Evolutionary conservation across 2,329 filamentous ascomycete genomes (phyloP).

Genomic region (Arthrinium phaeospermum): DNA sequence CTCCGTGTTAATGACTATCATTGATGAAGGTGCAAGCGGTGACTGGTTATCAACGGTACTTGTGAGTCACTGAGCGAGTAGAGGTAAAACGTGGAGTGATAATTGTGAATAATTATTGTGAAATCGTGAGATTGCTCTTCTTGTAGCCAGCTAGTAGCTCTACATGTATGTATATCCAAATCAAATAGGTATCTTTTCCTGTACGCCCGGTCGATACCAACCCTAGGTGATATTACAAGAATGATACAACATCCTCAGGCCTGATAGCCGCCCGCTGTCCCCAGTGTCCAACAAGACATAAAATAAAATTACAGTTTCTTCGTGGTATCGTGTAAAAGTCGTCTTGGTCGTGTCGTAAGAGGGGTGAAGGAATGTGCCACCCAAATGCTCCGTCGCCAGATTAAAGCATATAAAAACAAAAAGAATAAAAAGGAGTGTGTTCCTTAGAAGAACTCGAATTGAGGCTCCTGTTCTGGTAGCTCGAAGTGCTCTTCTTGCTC

Average conservation of each 20-base stretch:
- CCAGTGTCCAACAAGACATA: neutral
- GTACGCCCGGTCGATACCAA: conserved; percentile 8
- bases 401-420: neutral
- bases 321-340: conserved; percentile 11
- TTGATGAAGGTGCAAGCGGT: neutral
- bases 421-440: neutral
- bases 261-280: neutral
- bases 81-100: neutral
- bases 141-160: conserved; percentile 2
- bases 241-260: neutral
- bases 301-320: conserved; percentile 2
- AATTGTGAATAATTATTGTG: neutral
- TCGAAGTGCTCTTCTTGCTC: conserved; percentile 39
- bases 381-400: neutral
- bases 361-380: neutral
- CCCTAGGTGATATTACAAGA: conserved; percentile 2
- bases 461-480: conserved; percentile 21
- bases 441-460: conserved; percentile 1
- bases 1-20: neutral
- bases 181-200: conserved; percentile 16
- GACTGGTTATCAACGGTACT: neutral
- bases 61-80: neutral
- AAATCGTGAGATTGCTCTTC: conserved; percentile 5
- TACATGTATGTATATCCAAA: neutral
- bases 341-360: conserved; percentile 5